A percentile compares a stretch with the other conserved stretches of the same genome.
Conservation (phyloP, 1,139 yeast genomes). For the Candida sp. region DNA sequence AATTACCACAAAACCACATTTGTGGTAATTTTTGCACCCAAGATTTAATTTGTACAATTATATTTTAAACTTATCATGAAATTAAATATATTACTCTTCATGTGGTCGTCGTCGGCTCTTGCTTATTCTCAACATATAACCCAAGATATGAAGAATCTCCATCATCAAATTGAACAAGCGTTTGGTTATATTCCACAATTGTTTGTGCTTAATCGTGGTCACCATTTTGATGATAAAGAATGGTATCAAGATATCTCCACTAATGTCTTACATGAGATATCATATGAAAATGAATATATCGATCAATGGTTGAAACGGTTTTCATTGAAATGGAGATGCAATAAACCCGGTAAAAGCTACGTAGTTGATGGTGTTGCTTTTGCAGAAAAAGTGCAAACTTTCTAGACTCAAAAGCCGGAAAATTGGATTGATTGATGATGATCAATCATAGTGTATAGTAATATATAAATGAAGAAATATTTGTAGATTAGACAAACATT, state of each 20-base stretch:
- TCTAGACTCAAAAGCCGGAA: background rate
- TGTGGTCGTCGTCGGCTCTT: background rate
- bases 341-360: conserved; percentile 1
- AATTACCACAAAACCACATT: background rate
- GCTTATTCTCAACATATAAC: background rate
- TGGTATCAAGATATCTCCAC: background rate
- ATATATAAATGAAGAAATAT: background rate
- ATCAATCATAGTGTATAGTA: background rate
- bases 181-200: background rate
- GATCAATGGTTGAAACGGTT: background rate
- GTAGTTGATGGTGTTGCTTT: background rate
- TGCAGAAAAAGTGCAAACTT: background rate
- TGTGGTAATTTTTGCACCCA: background rate
- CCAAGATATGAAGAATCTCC: background rate
- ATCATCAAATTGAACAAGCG: background rate
- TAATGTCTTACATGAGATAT: background rate
- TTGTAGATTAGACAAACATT: background rate
- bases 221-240: background rate
- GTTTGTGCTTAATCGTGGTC: background rate
- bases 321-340: background rate
- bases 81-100: background rate
- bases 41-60: background rate
- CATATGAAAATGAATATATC: background rate
- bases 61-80: background rate
- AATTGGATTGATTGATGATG: background rate